Evolutionary conservation across 1,139 yeast species (phyloP), one percentile per base, ranked within the genome.

Genomic region (Hemisphaericaspora subhashii): DNA sequence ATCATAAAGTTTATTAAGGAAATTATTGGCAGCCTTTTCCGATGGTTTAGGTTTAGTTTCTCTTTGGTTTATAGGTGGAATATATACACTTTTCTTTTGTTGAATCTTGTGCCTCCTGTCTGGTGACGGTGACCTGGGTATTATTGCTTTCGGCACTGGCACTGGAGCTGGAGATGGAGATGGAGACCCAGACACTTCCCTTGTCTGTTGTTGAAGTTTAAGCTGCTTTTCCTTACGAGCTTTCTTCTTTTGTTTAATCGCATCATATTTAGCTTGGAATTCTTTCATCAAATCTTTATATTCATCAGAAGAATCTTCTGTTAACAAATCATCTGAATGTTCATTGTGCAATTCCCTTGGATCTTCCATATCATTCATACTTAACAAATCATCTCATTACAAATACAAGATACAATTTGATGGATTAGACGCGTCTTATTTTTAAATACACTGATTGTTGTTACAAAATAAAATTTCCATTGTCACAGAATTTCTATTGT

Each of bases 281-380:
- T 63, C 66, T 41, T 63, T 63, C 33, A 55, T 51, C 18, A 63
- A 43, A 42, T 62, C 60, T 3, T 51, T 45, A 13, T 61, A 42
- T 33, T 59, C 66, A 36, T 63, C 68, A 14, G 56, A 51, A 9
- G 63, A 60, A 26, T 58, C 60, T 26, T 51, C 61, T 3, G 67
- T 62, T 7, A 62, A 45, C 11, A 52, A 51, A 18, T 55, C 60
- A 5, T 56, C 60, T 0, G 59, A 48, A 17, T 47, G 41, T 2
- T 50, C 39, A 7, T 28, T 41, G n/a, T n/a, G n/a, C 33, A 46
- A 51, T 33, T 59, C 56, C 33, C 62, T 39, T 21, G 60, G 60
- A 42, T 57, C 62, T 13, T 40, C 34, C 54, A 50, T 50, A 33
- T 26, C 11, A 11, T 26, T 12, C 29, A 10, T 27, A 20, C 8